A percentile compares a stretch with the other conserved stretches of the same genome.
These are phyloP conservation scores for Stachybotrys echinatus DNA, from an alignment of 2,329 filamentous ascomycete genomes.

Conservation along the genomic window DNA sequence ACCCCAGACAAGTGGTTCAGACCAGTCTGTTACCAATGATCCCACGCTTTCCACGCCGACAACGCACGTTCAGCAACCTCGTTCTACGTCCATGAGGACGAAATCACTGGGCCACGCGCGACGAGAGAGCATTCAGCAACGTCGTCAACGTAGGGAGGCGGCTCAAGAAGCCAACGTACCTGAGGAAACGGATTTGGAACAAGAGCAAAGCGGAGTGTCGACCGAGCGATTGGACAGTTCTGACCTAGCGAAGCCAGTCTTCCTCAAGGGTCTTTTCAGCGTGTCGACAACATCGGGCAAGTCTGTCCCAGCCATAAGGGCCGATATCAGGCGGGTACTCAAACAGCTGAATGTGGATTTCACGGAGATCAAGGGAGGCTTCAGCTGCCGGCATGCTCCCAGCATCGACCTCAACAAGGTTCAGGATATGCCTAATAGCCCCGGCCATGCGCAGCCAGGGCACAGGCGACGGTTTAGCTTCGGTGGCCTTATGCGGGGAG, in stretches of 20 bases:
- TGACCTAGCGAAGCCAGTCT: slow-evolving; percentile 88
- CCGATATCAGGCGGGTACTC: slow-evolving; percentile 86
- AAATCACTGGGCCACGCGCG: slow-evolving; percentile 87
- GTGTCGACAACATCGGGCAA: slow-evolving; percentile 95
- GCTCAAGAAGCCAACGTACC: slow-evolving; percentile 72
- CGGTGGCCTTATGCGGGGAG: slow-evolving; percentile 54
- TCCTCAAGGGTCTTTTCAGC: slow-evolving; percentile 92
- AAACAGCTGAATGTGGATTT: slow-evolving; percentile 87
- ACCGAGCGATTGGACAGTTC: slow-evolving; percentile 60
- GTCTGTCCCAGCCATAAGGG: slow-evolving; percentile 76
- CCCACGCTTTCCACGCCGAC: slow-evolving; percentile 46
- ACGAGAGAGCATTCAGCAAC: slow-evolving; percentile 85
- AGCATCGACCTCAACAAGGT: slow-evolving; percentile 82
- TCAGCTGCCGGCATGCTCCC: slow-evolving; percentile 80
- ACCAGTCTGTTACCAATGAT: slow-evolving; percentile 60
- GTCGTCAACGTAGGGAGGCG: slow-evolving; percentile 69
- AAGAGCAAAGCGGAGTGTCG: slow-evolving; percentile 56
- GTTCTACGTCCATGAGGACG: slow-evolving; percentile 64
- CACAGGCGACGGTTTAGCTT: slow-evolving; percentile 82
- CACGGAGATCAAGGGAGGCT: slow-evolving; percentile 87
- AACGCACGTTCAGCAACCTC: slow-evolving; percentile 41
- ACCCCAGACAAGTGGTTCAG: slow-evolving; percentile 72
- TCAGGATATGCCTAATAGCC: slow-evolving; percentile 57
- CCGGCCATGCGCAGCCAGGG: slow-evolving; percentile 44
- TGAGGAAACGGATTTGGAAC: slow-evolving; percentile 84